Percentiles rank a stretch among this genome's conserved stretches.
phyloP scores from a whole-genome alignment of 805 yeast genomes.

The Lipomyces japonicus region DNA sequence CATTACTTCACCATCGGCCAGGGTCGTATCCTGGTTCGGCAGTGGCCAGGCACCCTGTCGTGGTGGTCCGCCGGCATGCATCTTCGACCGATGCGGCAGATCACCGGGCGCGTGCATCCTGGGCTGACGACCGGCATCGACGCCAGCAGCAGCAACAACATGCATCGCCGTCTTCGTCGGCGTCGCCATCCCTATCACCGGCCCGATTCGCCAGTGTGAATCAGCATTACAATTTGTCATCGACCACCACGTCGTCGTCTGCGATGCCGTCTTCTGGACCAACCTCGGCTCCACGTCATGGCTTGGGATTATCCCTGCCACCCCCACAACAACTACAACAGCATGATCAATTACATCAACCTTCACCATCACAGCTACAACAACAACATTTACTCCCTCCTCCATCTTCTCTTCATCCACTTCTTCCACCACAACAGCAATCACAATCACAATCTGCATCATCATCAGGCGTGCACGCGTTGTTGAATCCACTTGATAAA shows the following conservation, averaged over 20 bases:
- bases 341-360: neutral
- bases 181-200: slow-evolving; percentile 8
- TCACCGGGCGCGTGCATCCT: neutral
- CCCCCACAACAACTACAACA: neutral
- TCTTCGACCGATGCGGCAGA: slow-evolving; percentile 8
- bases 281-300: neutral
- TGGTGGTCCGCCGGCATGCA: slow-evolving; percentile 16
- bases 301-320: slow-evolving; percentile 1
- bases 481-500: neutral
- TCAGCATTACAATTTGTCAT: slow-evolving; percentile 19
- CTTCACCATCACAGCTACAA: slow-evolving; percentile 1
- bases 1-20: slow-evolving; percentile 16
- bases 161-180: slow-evolving; percentile 13
- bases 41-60: slow-evolving; percentile 5
- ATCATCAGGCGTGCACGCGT: slow-evolving; percentile 3
- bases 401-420: neutral
- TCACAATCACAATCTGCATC: slow-evolving; percentile 8
- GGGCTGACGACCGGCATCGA: slow-evolving; percentile 4
- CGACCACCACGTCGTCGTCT: slow-evolving; percentile 6
- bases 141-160: slow-evolving; percentile 10
- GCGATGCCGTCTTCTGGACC: slow-evolving; percentile 6
- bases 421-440: slow-evolving; percentile 3
- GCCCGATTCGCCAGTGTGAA: slow-evolving; percentile 20
- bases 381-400: too few relatives aligned
- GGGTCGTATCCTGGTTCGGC: slow-evolving; percentile 23